Evolutionary conservation across 1,139 yeast genomes (phyloP).

Genomic region (Diutina mesorugosa): DNA sequence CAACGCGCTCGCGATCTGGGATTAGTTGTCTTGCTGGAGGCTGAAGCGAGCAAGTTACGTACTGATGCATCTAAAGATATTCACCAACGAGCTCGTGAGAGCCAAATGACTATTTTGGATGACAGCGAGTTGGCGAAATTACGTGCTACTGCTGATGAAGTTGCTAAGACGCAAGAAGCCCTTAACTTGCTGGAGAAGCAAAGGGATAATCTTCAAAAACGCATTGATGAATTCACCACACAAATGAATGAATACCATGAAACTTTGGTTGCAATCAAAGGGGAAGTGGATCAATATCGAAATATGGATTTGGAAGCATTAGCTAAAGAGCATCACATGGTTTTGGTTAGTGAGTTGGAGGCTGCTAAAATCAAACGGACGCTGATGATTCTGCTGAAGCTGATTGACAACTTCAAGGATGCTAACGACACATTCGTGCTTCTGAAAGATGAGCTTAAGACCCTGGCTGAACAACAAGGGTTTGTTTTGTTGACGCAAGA

Average conservation of each 20-base stretch:
- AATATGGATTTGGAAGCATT: not conserved
- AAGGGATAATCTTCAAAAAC: not conserved
- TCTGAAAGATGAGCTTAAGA: not conserved
- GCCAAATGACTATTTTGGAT: not conserved
- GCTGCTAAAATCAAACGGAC: not conserved
- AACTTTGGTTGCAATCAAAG: not conserved
- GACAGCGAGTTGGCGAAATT: not conserved
- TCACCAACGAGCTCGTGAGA: not conserved
- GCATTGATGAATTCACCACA: not conserved
- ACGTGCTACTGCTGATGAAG: not conserved
- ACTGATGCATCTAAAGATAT: not conserved
- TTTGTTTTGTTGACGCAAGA: not conserved
- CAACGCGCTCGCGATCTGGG: constrained; percentile 2
- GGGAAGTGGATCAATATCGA: not conserved
- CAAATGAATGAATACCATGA: not conserved
- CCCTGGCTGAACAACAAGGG: constrained; percentile 2
- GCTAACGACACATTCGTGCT: not conserved
- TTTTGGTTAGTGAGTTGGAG: not conserved
- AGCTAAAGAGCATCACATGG: not conserved
- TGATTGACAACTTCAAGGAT: not conserved
- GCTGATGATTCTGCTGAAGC: not conserved
- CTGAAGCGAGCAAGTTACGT: not conserved
- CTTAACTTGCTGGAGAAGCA: not conserved
- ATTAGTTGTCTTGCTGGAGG: not conserved
- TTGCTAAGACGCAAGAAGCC: not conserved